Evolutionary conservation across 2,329 filamentous ascomycete species (phyloP).

Genomic region (Fusarium sp.): DNA sequence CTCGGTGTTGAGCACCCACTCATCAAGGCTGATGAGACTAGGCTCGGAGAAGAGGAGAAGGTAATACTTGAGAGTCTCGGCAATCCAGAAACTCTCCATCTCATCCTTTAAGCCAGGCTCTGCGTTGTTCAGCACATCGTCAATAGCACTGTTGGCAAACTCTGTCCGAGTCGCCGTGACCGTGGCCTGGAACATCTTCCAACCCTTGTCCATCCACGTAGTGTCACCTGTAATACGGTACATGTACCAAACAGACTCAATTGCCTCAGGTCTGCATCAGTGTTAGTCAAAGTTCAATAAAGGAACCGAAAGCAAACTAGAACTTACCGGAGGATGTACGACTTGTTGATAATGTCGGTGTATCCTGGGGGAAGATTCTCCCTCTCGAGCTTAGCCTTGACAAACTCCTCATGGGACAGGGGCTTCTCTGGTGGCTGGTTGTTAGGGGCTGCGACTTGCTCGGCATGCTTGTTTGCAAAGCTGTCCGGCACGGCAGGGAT

Average conservation of each 20-base stretch:
- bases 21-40: constrained; percentile 73
- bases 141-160: constrained; percentile 77
- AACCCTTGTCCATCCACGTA: constrained; percentile 82
- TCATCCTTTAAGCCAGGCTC: constrained; percentile 62
- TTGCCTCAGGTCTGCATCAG: constrained; percentile 77
- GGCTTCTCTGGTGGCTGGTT: constrained; percentile 49
- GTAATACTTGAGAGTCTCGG: constrained; percentile 93
- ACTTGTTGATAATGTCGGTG: constrained; percentile 55
- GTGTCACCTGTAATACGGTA: constrained; percentile 88
- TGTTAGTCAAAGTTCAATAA: not conserved
- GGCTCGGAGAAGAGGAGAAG: constrained; percentile 82
- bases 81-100: constrained; percentile 93
- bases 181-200: constrained; percentile 85
- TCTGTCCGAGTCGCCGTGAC: constrained; percentile 73
- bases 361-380: constrained; percentile 65
- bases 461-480: constrained; percentile 20
- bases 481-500: constrained; percentile 22
- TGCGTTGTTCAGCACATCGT: constrained; percentile 66
- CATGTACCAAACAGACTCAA: constrained; percentile 90
- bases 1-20: constrained; percentile 76
- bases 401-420: constrained; percentile 66
- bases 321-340: constrained; percentile 73
- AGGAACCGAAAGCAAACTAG: constrained; percentile 2
- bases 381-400: constrained; percentile 57
- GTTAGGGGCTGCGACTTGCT: constrained; percentile 9